phyloP scores from a whole-genome alignment of 1,139 yeast genomes.

The Yamadazyma mexicana region DNA sequence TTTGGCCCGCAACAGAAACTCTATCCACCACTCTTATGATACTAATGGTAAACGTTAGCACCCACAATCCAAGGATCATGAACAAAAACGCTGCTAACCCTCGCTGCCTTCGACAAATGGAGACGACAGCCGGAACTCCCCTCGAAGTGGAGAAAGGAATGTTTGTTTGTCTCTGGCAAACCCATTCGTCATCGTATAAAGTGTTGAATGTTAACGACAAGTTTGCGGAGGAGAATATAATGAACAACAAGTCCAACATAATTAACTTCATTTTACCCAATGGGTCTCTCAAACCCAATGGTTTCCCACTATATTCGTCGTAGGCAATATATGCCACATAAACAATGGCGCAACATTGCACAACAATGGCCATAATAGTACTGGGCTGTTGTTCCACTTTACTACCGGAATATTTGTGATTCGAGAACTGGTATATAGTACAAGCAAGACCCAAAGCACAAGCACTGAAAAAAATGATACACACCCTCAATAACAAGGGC shows the following conservation, averaged over 20 bases:
- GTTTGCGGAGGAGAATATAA: conserved; percentile 92
- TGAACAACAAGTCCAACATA: conserved; percentile 78
- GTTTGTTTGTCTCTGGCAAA: conserved; percentile 44
- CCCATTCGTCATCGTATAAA: conserved; percentile 80
- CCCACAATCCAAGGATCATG: conserved; percentile 77
- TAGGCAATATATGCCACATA: conserved; percentile 80
- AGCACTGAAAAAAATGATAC: conserved; percentile 61
- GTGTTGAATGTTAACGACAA: conserved; percentile 84
- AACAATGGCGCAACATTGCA: conserved; percentile 74
- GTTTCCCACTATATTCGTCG: conserved; percentile 91
- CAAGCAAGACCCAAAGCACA: conserved; percentile 69
- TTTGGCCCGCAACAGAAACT: conserved; percentile 16
- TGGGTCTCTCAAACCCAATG: conserved; percentile 84
- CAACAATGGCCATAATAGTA: conserved; percentile 88
- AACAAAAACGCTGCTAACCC: conserved; percentile 79
- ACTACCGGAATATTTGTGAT: conserved; percentile 32
- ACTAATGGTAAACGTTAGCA: conserved; percentile 79
- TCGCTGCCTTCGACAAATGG: conserved; percentile 77
- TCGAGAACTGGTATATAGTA: conserved; percentile 57
- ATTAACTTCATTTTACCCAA: conserved; percentile 74
- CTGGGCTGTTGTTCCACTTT: conserved; percentile 78
- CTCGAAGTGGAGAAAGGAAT: conserved; percentile 17
- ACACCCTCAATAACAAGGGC: conserved; percentile 72
- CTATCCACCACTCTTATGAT: conserved; percentile 78
- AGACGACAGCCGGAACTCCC: conserved; percentile 31